Evolutionary conservation across 2,329 filamentous ascomycete genomes (phyloP), one percentile per base, ranked within the genome.

Genomic region (Macroventuria anomochaeta): DNA sequence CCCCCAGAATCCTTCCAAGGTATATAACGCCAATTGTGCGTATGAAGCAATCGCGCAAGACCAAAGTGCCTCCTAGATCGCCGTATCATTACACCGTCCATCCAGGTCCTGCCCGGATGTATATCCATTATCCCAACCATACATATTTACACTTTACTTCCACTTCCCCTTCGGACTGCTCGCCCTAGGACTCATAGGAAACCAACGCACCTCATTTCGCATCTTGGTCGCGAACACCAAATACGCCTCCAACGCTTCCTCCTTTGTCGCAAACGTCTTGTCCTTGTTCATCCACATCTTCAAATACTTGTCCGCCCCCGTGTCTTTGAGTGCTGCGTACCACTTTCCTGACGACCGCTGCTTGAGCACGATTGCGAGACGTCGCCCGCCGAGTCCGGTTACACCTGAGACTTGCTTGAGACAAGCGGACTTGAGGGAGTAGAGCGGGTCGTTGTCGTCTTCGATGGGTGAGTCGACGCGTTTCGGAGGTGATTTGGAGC

Each of bases 211-310:
- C 6, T 55, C 59, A 5, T 47, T 51, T 23, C 62, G 62, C 65
- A 63, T 64, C 47, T 64, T 65, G 46, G 59, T 63, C 12, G 57
- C 58, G 43, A 68, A 69, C 11, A 61, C 59, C 20, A 68, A 15
- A 29, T 69, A 69, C 18, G 58, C 59, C 48, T 69, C 58, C 12
- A 69, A 52, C 12, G 66, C 66, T 29, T 67, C 62, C 12, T 59
- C 54, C 41, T 67, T 60, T 5, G 58, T 63, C 5, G 33, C 38
- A 32, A 52, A 66, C 12, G 64, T 67, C 53, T 65, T 67, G 26
- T 63, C 59, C 12, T 58, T 58, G 20, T 69, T 66, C 64, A 63
- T 69, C 66, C 66, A 69, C 65, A 68, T 67, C 47, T 67, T 68
- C 26, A 69, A 47, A 31, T 69, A 69, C 46, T 68, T 69, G 39